Evolutionary conservation across 495 filamentous ascomycete species (phyloP).

Genomic region (Lophiostoma macrostomum): DNA sequence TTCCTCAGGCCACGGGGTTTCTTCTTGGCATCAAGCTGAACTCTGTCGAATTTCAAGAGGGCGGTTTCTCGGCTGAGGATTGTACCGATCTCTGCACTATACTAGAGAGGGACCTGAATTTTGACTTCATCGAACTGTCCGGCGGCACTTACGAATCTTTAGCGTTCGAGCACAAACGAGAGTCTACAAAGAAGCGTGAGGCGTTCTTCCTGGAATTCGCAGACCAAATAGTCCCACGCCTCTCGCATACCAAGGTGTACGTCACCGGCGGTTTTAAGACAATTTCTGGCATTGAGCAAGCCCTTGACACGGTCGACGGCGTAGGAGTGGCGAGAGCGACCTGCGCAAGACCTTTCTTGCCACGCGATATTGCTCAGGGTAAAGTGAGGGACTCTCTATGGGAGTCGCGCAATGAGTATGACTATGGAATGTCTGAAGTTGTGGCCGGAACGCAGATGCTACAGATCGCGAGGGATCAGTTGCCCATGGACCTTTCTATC

Average conservation of each 20-base stretch:
- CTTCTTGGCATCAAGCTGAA: conserved; percentile 62
- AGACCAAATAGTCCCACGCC: neutral
- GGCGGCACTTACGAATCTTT: conserved; percentile 57
- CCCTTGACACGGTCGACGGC: neutral
- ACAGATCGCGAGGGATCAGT: neutral
- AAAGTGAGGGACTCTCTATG: neutral
- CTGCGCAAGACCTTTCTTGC: neutral
- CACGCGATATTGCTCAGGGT: neutral
- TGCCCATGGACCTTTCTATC: neutral
- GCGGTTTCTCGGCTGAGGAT: too few relatives aligned
- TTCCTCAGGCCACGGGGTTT: conserved; percentile 50
- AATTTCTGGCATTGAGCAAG: neutral
- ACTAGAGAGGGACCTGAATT: conserved; percentile 51
- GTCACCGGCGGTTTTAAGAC: neutral
- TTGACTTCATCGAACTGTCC: conserved; percentile 63
- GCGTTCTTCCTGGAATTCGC: conserved; percentile 63
- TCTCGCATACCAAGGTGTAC: neutral
- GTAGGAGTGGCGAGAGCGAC: neutral
- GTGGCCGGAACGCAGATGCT: neutral
- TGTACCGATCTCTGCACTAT: conserved; percentile 43
- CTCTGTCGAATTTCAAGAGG: too few relatives aligned
- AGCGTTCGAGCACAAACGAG: conserved; percentile 17
- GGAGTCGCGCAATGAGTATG: neutral
- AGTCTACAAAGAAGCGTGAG: conserved; percentile 46
- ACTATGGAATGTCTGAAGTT: neutral